Base-by-base conservation (phyloP, 345 rosid species). In the Luvunga scandens region DNA sequence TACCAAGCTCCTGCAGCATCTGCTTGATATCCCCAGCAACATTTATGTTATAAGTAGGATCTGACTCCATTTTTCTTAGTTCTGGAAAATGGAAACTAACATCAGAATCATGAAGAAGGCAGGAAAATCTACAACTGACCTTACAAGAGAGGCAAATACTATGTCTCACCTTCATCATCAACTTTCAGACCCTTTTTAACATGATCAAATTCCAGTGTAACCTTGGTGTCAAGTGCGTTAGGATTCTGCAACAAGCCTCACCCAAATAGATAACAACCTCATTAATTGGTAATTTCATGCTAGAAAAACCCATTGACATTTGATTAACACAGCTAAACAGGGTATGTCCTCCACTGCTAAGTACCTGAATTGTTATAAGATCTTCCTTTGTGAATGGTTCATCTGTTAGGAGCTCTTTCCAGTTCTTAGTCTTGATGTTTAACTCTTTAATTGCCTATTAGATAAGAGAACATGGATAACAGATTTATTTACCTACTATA, bases 331-430 rank as follows among this genome's bases (percentile, higher is more conserved):
- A 69, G 56, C 50, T 48, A 82, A 71, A 62, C 9, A 53, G 19
- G 76, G 69, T 4, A 76, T 3, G 69, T 66, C 39, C 19, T 62
- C 48, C 79, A 42, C 57, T 7, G 56, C 31, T 45, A 71, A 66
- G 50, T 63, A 92, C 99, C 91, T 91, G 98, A 83, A 94, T 89
- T 64, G 93, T 90, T 82, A 93, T 89, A 69, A 96, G 87, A 80
- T 94, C 97, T n/a, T 89, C 91, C 84, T 85, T 91, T 28, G 89
- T 82, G 84, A 92, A 94, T 25, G 93, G 89, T 80, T 89, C 97
- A 60, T 95, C 99, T 8, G 97, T 95, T 12, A 93, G 87, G 66
- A 96, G 92, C 84, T 94, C 98, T 80, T 86, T 94, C 97, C 94
- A 94, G 82, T 91, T 94, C 85, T 92, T 96, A 63, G 93, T 90